These are phyloP conservation scores for Olyra latifolia DNA, from an alignment of 176 grass and related monocot genomes.

Conservation along the genomic window DNA sequence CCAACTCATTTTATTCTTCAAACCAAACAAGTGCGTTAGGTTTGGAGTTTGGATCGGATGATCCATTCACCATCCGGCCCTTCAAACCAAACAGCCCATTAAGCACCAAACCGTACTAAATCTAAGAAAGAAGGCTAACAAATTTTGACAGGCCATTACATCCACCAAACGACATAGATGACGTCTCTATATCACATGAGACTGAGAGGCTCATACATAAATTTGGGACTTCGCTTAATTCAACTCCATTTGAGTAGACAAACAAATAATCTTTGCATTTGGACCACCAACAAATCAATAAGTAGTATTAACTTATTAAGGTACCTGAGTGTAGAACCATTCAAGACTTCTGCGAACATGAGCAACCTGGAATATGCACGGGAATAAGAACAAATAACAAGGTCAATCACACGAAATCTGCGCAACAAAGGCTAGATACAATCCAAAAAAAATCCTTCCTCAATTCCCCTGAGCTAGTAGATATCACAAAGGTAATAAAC, in stretches of 20 bases:
- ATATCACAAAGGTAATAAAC: not conserved
- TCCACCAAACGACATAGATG: not conserved
- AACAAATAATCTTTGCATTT: not conserved
- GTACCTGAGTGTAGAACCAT: constrained; percentile 90
- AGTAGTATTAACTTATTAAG: not conserved
- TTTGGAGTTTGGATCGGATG: too few relatives aligned
- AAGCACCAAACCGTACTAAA: not conserved
- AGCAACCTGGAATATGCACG: constrained; percentile 51
- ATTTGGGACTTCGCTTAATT: not conserved
- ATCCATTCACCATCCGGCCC: too few relatives aligned
- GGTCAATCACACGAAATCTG: constrained; percentile 14
- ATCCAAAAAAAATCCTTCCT: not conserved
- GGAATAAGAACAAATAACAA: constrained; percentile 10
- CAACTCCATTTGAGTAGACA: not conserved
- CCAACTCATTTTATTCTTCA: too few relatives aligned
- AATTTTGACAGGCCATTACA: not conserved
- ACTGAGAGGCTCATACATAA: not conserved
- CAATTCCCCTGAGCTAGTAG: not conserved
- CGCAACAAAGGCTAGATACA: not conserved
- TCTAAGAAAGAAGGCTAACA: not conserved
- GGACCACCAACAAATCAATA: not conserved
- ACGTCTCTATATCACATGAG: not conserved
- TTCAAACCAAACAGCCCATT: too few relatives aligned
- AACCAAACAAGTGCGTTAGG: too few relatives aligned
- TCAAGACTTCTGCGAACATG: constrained; percentile 71